phyloP scores from a whole-genome alignment of 2,329 filamentous ascomycete species.

The Trichoderma citrinoviride region DNA sequence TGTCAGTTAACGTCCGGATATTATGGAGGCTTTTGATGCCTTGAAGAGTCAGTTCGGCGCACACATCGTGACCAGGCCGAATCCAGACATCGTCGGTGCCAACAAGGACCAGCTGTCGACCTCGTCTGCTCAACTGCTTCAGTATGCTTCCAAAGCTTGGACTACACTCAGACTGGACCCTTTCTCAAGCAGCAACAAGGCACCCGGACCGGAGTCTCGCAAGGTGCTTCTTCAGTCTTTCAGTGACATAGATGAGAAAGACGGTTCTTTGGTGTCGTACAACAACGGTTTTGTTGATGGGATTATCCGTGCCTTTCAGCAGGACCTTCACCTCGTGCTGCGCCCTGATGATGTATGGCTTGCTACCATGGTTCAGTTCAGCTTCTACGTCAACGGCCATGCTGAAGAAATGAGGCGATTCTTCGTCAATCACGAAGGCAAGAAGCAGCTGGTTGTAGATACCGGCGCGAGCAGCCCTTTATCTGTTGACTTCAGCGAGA shows the following conservation, averaged over 20 bases:
- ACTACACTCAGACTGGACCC: background rate
- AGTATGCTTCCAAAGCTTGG: background rate
- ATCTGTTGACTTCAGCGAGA: background rate
- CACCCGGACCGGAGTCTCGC: background rate
- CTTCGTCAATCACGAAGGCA: slow-evolving; percentile 22
- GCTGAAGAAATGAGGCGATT: slow-evolving; percentile 20
- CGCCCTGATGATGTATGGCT: slow-evolving; percentile 32
- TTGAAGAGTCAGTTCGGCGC: background rate
- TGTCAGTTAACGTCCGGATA: too few relatives aligned
- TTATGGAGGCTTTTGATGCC: too few relatives aligned
- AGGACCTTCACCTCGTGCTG: slow-evolving; percentile 25
- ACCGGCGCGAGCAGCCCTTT: background rate
- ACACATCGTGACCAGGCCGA: background rate
- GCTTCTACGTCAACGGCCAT: slow-evolving; percentile 23
- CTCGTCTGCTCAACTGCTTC: background rate
- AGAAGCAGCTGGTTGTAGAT: background rate
- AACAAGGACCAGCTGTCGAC: background rate
- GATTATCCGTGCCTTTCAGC: slow-evolving; percentile 13
- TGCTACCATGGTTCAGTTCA: slow-evolving; percentile 29
- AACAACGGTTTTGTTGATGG: background rate
- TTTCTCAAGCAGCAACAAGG: background rate
- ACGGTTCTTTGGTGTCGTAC: background rate
- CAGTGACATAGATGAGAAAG: background rate
- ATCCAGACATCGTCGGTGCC: background rate
- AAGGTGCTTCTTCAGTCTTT: background rate